phyloP scores from a whole-genome alignment of 257 asterid species.

The Salvia splendens region DNA sequence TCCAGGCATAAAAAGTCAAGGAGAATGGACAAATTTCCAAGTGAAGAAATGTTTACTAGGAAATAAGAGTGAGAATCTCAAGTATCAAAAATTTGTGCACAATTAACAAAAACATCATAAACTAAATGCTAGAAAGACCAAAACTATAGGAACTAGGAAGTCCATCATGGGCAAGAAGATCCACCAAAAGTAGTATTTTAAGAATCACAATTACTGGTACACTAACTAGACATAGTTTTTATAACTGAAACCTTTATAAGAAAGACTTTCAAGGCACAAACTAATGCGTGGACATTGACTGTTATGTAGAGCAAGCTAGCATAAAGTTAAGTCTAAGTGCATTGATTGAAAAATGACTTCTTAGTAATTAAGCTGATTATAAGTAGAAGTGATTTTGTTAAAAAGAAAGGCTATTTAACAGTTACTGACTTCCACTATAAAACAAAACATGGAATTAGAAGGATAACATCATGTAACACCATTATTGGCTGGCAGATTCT shows the following conservation, averaged over 20 bases:
- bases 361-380: not conserved
- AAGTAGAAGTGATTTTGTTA: not conserved
- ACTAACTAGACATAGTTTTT: not conserved
- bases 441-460: constrained; percentile 1
- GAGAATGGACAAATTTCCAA: not conserved
- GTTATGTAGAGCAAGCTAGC: not conserved
- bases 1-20: not conserved
- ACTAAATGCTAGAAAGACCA: not conserved
- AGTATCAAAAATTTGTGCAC: not conserved
- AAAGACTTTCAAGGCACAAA: not conserved
- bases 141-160: not conserved
- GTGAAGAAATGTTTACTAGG: not conserved
- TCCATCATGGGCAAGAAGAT: not conserved
- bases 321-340: not conserved
- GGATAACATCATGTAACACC: not conserved
- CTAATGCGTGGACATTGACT: not conserved
- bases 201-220: not conserved
- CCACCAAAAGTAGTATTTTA: not conserved
- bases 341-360: not conserved
- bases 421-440: not conserved
- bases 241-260: not conserved
- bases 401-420: not conserved
- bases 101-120: not conserved
- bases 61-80: not conserved
- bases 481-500: not conserved